Evolutionary conservation across 768 basidiomycete genomes (phyloP).

Genomic region (Naganishia vaughanmartiniae): DNA sequence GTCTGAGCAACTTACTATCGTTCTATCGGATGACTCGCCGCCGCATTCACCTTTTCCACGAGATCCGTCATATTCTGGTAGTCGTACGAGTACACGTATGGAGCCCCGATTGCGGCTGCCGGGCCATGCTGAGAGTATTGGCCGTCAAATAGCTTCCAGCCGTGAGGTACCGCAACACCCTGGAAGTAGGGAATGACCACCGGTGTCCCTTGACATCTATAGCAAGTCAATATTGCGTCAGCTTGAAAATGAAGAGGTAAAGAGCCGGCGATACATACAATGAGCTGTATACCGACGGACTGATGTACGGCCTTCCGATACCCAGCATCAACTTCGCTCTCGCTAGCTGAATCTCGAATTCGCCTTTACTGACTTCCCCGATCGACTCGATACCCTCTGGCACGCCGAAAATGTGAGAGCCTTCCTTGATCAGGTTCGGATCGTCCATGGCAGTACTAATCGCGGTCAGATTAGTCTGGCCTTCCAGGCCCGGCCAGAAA

Average conservation of each 20-base stretch:
- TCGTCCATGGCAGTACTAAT: conserved; percentile 39
- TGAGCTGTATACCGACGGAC: conserved; percentile 48
- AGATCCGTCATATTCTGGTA: conserved; percentile 39
- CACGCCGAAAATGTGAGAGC: conserved; percentile 23
- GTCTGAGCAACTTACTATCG: conserved; percentile 39
- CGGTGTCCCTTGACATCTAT: conserved; percentile 49
- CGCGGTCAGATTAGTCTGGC: conserved; percentile 35
- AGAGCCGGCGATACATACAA: conserved; percentile 38
- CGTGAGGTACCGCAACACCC: conserved; percentile 33
- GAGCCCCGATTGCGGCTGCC: conserved; percentile 43
- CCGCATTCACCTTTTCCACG: conserved; percentile 37
- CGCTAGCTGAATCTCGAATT: conserved; percentile 42
- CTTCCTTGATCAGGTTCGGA: conserved; percentile 15
- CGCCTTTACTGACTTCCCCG: conserved; percentile 35
- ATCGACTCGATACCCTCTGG: conserved; percentile 42
- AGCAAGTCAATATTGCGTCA: background rate
- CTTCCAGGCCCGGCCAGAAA: conserved; percentile 39
- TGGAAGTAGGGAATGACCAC: conserved; percentile 45
- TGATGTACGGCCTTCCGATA: conserved; percentile 45
- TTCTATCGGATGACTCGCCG: conserved; percentile 41
- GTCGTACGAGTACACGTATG: conserved; percentile 48
- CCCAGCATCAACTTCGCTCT: conserved; percentile 45
- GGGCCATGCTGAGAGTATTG: conserved; percentile 46
- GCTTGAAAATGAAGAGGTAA: background rate
- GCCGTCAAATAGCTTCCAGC: conserved; percentile 42